Conservation (phyloP, 169 alveolate genomes). For the Eimeria praecox region DNA sequence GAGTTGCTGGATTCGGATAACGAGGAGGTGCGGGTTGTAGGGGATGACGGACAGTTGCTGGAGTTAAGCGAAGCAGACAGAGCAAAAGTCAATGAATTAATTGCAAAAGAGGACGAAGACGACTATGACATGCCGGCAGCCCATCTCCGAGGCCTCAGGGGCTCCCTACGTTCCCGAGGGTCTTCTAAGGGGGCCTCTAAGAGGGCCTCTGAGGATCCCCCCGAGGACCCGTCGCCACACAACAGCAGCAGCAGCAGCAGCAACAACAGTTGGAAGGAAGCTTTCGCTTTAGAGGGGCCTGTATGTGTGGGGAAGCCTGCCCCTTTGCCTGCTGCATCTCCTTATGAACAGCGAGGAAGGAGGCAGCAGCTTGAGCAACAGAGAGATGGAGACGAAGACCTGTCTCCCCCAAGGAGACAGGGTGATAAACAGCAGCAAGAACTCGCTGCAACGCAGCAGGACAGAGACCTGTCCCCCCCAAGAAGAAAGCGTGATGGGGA, state of each 20-base stretch:
- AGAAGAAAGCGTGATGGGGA: not conserved
- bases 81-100: slow-evolving; percentile 20
- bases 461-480: slow-evolving; percentile 46
- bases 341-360: not conserved
- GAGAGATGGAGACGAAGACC: not conserved
- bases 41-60: slow-evolving; percentile 65
- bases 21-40: slow-evolving; percentile 65
- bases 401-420: slow-evolving; percentile 27
- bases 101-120: slow-evolving; percentile 40
- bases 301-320: not conserved
- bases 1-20: slow-evolving; percentile 29
- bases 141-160: not conserved
- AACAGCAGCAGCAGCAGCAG: not conserved
- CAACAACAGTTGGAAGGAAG: slow-evolving; percentile 34
- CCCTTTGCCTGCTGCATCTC: not conserved
- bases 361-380: not conserved
- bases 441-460: not conserved
- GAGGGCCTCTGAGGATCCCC: not conserved
- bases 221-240: not conserved
- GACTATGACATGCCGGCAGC: not conserved
- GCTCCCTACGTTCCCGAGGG: not conserved
- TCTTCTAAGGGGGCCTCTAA: not conserved
- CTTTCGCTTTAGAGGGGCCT: slow-evolving; percentile 1
- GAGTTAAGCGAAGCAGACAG: slow-evolving; percentile 39
- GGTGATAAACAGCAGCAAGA: not conserved